Base-by-base conservation (phyloP, 371 early-diverging fungal genomes). In the Entomophthora muscae region DNA sequence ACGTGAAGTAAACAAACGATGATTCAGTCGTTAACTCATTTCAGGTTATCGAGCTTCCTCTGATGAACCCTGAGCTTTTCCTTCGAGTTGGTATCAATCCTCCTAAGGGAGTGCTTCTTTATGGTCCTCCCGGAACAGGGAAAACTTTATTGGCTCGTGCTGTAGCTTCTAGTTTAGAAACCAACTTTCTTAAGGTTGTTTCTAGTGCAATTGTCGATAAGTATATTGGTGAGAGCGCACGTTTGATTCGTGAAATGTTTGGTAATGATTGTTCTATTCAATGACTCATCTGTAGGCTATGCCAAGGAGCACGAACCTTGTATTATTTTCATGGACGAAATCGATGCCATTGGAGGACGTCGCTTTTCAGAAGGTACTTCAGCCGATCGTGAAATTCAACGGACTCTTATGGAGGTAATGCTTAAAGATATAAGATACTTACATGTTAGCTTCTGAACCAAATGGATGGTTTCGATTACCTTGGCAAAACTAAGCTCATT, bases 301-400 rank as follows among this genome's bases (percentile, higher is more conserved):
- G 99, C 99, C 52, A 89, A 88, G 69, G 93, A 95, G 66, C 98
- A 97, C 72, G 95, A 96, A 67, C 99, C 99, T n/a, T 99, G 99
- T 77, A 96, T 99, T 69, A 99, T 99, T 61, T 99, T 99, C 73
- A 94, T 99, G 96, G 99, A 99, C 75, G 99, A 99, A 76, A 98
- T 99, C 69, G 99, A 99, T 80, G 99, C 99, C 33, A 99, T 99
- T 78, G 99, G 99, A 72, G 98, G 99, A 5, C 88, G 98, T 65
- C 84, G 99, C 64, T 98, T 98, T 75, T 92, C 94, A 5, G 99
- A 99, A 71, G 96, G 98, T 69, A 98, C 95, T 13, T 98, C 98
- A 52, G 93, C 98, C 17, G 99, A 99, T 84, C 89, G 99, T 70
- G 99, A 99, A 83, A 97, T 99, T 67, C 99, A 99, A 75, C 85